phyloP scores from a whole-genome alignment of 2,329 filamentous ascomycete species.

The Dothideomycetidae sp. region DNA sequence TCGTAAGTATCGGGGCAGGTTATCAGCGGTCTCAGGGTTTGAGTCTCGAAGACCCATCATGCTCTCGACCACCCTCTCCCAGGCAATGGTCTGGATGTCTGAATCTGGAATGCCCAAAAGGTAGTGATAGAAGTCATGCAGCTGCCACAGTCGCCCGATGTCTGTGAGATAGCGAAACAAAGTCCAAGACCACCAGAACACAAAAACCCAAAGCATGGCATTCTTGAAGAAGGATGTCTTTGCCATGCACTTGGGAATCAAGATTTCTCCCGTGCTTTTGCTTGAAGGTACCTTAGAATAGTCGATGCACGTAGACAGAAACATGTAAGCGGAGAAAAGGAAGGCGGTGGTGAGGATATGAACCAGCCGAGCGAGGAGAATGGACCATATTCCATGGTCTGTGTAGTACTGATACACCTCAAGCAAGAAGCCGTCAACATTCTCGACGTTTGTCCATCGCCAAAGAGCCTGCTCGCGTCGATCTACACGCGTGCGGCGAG shows the following conservation, averaged over 20 bases:
- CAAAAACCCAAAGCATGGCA: slow-evolving; percentile 67
- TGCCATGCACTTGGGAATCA: slow-evolving; percentile 59
- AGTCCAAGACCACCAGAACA: slow-evolving; percentile 74
- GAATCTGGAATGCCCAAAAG: slow-evolving; percentile 69
- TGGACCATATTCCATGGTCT: slow-evolving; percentile 73
- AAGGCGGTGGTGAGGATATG: slow-evolving; percentile 72
- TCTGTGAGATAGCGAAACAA: slow-evolving; percentile 60
- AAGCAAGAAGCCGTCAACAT: slow-evolving; percentile 73
- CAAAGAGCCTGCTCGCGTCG: slow-evolving; percentile 71
- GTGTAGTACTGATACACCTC: slow-evolving; percentile 80
- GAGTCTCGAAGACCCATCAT: slow-evolving; percentile 73
- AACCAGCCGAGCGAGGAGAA: slow-evolving; percentile 55
- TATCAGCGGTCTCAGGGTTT: slow-evolving; percentile 57
- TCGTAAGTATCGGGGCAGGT: slow-evolving; percentile 8
- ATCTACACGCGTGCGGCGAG: slow-evolving; percentile 21
- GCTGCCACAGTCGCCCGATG: slow-evolving; percentile 55
- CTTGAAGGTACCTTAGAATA: slow-evolving; percentile 57
- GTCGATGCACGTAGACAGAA: slow-evolving; percentile 74
- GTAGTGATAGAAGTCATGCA: slow-evolving; percentile 76
- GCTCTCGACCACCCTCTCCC: slow-evolving; percentile 78
- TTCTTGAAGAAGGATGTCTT: slow-evolving; percentile 65
- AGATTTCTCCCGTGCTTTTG: slow-evolving; percentile 45
- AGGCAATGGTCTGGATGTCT: slow-evolving; percentile 88
- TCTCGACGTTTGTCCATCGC: slow-evolving; percentile 83
- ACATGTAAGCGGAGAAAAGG: slow-evolving; percentile 67